Evolutionary conservation across 768 basidiomycete genomes (phyloP).

Genomic region (Leccinum broughii): DNA sequence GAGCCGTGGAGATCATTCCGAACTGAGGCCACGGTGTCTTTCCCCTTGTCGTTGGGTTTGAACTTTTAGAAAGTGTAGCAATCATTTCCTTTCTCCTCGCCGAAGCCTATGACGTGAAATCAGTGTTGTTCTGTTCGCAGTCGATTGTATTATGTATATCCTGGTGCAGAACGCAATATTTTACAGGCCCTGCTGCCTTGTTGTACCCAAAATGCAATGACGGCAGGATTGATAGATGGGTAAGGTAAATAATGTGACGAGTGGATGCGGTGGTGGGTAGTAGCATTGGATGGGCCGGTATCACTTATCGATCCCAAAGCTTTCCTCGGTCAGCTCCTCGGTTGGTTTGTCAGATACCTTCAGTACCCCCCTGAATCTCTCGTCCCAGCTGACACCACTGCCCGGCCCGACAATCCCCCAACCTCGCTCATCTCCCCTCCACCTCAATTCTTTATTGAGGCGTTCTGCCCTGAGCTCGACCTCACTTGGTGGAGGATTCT

Average conservation of each 20-base stretch:
- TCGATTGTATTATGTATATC: neutral
- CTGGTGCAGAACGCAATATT: neutral
- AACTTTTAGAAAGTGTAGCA: neutral
- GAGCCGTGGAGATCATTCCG: slow-evolving; percentile 52
- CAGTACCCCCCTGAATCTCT: slow-evolving; percentile 60
- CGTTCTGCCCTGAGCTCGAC: slow-evolving; percentile 87
- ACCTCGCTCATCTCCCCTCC: slow-evolving; percentile 77
- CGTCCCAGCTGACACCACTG: slow-evolving; percentile 71
- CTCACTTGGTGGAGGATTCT: slow-evolving; percentile 81
- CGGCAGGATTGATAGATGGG: neutral
- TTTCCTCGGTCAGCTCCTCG: slow-evolving; percentile 25
- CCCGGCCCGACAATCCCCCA: slow-evolving; percentile 77
- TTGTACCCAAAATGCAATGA: neutral
- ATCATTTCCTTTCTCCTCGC: neutral
- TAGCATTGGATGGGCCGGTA: neutral
- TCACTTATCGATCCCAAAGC: neutral
- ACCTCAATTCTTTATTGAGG: slow-evolving; percentile 83
- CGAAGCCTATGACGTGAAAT: neutral
- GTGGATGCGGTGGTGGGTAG: too few species aligned
- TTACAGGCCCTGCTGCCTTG: neutral
- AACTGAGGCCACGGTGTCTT: slow-evolving; percentile 14
- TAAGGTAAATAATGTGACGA: slow-evolving; percentile 1
- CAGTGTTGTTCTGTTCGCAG: neutral
- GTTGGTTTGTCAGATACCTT: slow-evolving; percentile 52
- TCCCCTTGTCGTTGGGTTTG: neutral